Evolutionary conservation across 2,329 filamentous ascomycete genomes (phyloP), one percentile per base, ranked within the genome.

Genomic region (Dothistroma pini): DNA sequence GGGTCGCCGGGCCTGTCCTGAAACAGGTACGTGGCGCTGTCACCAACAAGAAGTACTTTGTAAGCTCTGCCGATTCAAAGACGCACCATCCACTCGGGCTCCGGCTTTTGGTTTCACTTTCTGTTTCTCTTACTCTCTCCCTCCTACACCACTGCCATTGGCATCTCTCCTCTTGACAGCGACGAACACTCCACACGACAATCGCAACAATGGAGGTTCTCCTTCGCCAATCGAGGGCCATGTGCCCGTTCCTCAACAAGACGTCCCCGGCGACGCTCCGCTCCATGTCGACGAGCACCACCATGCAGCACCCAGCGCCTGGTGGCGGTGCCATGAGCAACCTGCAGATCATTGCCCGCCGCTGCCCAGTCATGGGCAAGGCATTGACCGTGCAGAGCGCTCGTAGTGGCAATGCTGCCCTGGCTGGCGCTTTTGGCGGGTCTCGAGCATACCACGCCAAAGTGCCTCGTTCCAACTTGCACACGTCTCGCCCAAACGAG

Each of bases 281-380:
- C 70, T 89, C 93, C 61, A 85, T 99, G 74, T 96, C 90, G 54
- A 91, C 89, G 62, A 84, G 89, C 58, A 86, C 80, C 77, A 86
- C 79, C 74, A 85, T 79, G 53, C 84, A 81, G 69, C 84, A 86
- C 60, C 89, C 84, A 64, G 89, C 68, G 22, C 68, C 69, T 25
- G 90, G 92, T 72, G 93, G 93, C 68, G 91, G 93, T 72, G 91
- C 91, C 78, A 96, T 97, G 86, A 96, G 92, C 73, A 97, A 96
- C 80, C 84, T 99, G 72, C 95, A 97, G 82, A 86, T 95, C 69
- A 87, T 96, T 73, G 95, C 91, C 72, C 89, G 92, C 74, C 91
- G 93, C 77, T 99, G 95, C 84, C 95, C 95, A 61, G 89, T 99
- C 77, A 99, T 99, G 95, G 93, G 93, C 77, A 96, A 97, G 84